Base-by-base conservation (phyloP, 1,139 yeast species). In the Blastobotrys aristatus region DNA sequence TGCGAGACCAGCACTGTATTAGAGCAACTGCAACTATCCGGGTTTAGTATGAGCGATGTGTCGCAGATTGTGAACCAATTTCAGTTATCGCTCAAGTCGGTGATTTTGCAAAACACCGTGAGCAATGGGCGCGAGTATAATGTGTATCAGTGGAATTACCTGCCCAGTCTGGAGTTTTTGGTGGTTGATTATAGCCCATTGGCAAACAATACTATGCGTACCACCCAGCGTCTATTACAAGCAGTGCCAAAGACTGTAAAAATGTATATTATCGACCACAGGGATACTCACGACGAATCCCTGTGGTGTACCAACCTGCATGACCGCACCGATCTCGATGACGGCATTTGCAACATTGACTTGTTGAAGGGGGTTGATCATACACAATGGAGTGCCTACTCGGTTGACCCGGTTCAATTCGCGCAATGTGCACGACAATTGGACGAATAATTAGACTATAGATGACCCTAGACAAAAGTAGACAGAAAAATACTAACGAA, bases 241-340 rank as follows among this genome's bases (percentile, higher is more conserved):
- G 31, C 42, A 18, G 41, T 41, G 20, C 48, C 48, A 4, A 27
- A 36, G 2, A 30, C 48, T 13, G 34, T 37, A 22, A 46, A 46
- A 33, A 40, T 46, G 48, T 46, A 46, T 41, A 40, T 46, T 33
- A 46, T 46, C 20, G 48, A 46, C 48, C 48, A 46, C 48, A 40
- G 22, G 44, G 48, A 32, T 13, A 20, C 41, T 13, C 27, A 40
- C 22, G 47, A 44, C 26, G 47, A 44, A 6, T 46, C 48, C 44
- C 22, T 40, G 48, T 46, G 48, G 48, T 40, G 40, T 18, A 8
- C 22, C 26, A 30, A 35, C 17, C 40, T 44, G 11, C 21, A 17
- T 13, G 45, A 40, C 8, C 6, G 21, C 5, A 22, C 48, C 2
- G 18, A 16, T 10, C n/a, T 46, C 34, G 20, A 31, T 18, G 44